Evolutionary conservation across 78 protist genomes (phyloP).

Genomic region (Emiliania huxleyi): DNA sequence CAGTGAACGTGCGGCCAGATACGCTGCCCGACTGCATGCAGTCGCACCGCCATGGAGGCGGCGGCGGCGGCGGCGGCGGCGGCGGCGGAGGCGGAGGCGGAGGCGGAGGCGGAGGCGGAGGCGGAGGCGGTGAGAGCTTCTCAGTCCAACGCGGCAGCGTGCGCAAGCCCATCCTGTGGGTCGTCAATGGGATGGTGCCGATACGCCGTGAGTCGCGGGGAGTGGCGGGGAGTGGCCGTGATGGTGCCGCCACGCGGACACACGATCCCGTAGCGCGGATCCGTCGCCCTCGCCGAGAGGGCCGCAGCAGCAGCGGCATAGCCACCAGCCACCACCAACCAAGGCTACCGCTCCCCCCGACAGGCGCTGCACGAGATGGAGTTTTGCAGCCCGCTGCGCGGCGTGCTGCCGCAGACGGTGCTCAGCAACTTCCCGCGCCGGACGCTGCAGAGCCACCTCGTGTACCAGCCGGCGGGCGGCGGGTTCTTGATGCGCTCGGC

Average conservation of each 20-base stretch:
- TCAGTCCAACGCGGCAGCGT: no score
- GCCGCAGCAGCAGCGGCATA: not conserved
- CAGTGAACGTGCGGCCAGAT: not conserved
- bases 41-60: no score
- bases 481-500: not conserved
- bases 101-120: no score
- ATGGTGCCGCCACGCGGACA: no score
- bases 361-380: slow-evolving; percentile 5
- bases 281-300: not conserved
- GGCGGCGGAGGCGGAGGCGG: no score
- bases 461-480: not conserved
- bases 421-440: not conserved
- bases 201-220: no score
- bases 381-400: not conserved
- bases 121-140: no score
- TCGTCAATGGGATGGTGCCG: not conserved
- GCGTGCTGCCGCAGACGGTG: not conserved
- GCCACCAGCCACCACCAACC: no score
- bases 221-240: no score
- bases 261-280: no score
- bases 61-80: no score
- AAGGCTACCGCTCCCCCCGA: no score
- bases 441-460: not conserved
- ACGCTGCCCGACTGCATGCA: not conserved
- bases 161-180: not conserved